Percentiles rank a stretch among this genome's conserved stretches.
phyloP scores from a whole-genome alignment of 1,139 yeast species.

The Candida tetrigidarum region DNA sequence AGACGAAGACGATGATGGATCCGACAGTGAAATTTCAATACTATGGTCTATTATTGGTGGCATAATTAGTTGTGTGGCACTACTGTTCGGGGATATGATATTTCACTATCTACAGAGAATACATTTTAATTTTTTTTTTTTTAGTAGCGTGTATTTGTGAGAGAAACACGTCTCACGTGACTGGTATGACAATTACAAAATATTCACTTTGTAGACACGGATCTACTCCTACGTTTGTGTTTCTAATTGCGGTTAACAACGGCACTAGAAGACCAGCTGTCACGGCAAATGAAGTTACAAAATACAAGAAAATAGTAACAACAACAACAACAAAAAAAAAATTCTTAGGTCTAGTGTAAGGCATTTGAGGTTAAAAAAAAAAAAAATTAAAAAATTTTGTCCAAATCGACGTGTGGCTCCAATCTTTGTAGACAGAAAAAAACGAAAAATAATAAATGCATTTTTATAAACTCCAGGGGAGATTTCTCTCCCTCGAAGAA shows the following conservation, averaged over 20 bases:
- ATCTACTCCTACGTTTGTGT: no score
- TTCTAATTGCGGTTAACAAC: no score
- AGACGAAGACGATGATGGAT: neutral
- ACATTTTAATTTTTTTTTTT: no score
- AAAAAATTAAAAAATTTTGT: no score
- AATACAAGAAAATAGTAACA: no score
- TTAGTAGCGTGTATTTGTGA: neutral
- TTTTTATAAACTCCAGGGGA: neutral
- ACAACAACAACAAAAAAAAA: no score
- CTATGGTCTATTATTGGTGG: neutral
- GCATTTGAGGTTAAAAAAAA: neutral
- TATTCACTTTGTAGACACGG: no score
- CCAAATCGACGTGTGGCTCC: slow-evolving; percentile 4
- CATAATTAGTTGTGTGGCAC: neutral
- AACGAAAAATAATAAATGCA: neutral
- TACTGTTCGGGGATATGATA: no score
- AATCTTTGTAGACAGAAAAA: neutral
- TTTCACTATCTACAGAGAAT: no score
- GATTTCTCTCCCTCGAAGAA: no score
- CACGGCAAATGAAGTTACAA: no score
- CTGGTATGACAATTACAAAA: neutral
- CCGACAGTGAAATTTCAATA: neutral
- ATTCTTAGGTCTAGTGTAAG: neutral
- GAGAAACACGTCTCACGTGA: neutral
- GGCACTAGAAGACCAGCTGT: no score